Evolutionary conservation across 257 asterid species (phyloP), one percentile per base, ranked within the genome.

Genomic region (Anisodus acutangulus): DNA sequence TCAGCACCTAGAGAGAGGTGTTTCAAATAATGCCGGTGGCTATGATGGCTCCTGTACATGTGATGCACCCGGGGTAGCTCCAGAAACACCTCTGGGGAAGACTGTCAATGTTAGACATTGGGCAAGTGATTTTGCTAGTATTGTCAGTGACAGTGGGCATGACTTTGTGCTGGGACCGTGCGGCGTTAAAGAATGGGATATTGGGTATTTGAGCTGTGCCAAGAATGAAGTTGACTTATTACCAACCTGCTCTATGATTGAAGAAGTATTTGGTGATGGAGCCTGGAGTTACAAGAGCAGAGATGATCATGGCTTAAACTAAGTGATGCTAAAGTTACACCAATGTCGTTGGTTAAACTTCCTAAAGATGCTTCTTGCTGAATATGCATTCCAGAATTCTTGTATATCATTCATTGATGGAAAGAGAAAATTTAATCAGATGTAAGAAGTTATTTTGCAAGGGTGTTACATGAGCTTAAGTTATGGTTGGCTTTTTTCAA

Each of bases 201-300:
- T 59, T 55, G 87, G 87, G 76, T 86, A 80, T 83, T 39, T 83
- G 78, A 51, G 82, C 78, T 81, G 81, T 60, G 81, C 89, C 4
- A 82, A 84, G 62, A 85, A 81, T 60, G 89, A 86, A 83, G 68
- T 76, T 11, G 93, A 87, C 63, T 87, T 89, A 72, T 79, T 89
- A 45, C 88, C 91, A 19, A 89, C 91, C 7, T 79, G 85, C 83
- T 82, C 85, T 80, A 82, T 90, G 88, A 89, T 89, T 51, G 93
- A 90, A 72, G 93, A 90, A 84, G 90, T 90, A 45, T 90, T 90
- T 53, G 88, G 91, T 66, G 84, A 85, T 19, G 89, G 85, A 70
- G 84, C 88, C 51, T 87, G 85, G 86, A 86, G 86, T 84, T 58
- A 62, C 82, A 71, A 84, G 35, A 76, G 72, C 57, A 85, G 85